phyloP scores from a whole-genome alignment of 257 asterid species.

The Echites panduratus region DNA sequence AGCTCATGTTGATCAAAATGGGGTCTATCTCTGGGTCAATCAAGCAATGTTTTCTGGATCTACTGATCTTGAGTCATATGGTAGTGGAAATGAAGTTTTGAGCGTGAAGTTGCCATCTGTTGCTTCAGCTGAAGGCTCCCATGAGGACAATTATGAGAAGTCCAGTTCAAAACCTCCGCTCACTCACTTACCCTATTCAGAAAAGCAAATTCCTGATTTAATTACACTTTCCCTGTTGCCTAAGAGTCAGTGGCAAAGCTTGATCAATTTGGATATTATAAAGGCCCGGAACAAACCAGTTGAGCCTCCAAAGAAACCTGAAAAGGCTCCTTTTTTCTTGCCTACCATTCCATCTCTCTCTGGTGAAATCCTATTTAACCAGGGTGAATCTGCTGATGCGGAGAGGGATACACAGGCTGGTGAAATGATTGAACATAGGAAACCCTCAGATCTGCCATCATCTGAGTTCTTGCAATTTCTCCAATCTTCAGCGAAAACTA shows the following conservation, averaged over 20 bases:
- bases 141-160: conserved; percentile 28
- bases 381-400: conserved; percentile 39
- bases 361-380: conserved; percentile 64
- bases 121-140: conserved; percentile 42
- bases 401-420: conserved; percentile 39
- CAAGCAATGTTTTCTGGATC: conserved; percentile 83
- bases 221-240: conserved; percentile 86
- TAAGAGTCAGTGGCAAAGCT: conserved; percentile 92
- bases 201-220: conserved; percentile 65
- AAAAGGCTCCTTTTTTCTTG: conserved; percentile 83
- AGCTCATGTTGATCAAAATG: conserved; percentile 80
- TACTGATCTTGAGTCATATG: conserved; percentile 37
- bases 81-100: conserved; percentile 66
- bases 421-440: conserved; percentile 22
- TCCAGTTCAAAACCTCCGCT: conserved; percentile 23
- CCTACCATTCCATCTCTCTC: conserved; percentile 81
- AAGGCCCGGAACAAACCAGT: conserved; percentile 89
- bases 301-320: conserved; percentile 94
- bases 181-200: conserved; percentile 24
- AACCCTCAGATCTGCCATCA: conserved; percentile 30
- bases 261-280: conserved; percentile 82
- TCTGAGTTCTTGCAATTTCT: conserved; percentile 62
- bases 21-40: conserved; percentile 87
- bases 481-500: conserved; percentile 35
- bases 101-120: conserved; percentile 56